Conservation (phyloP, 1,139 yeast species). For the Suzukiozyma palmioleophila region DNA sequence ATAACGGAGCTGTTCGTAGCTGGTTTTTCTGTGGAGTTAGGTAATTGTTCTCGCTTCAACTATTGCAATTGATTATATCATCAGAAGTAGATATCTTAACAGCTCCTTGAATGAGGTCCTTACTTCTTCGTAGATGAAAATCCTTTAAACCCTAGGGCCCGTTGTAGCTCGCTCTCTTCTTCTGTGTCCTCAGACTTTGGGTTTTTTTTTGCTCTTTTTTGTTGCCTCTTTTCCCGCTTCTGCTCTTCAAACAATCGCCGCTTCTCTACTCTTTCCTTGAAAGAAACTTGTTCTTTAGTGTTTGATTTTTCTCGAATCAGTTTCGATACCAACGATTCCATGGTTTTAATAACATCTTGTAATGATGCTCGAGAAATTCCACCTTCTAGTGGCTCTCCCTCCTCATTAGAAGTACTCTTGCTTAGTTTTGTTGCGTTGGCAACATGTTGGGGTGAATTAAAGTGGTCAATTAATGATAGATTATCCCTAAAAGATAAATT, state of each 20-base stretch:
- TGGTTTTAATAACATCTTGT: slow-evolving; percentile 29
- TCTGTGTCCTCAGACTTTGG: slow-evolving; percentile 8
- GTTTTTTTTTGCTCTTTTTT: slow-evolving; percentile 19
- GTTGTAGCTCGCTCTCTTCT: slow-evolving; percentile 26
- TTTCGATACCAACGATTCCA: slow-evolving; percentile 25
- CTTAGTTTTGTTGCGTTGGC: slow-evolving; percentile 18
- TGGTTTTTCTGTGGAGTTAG: no score
- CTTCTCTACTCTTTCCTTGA: slow-evolving; percentile 38
- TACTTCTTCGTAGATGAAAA: slow-evolving; percentile 34
- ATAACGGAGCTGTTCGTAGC: no score
- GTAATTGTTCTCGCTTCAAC: no score
- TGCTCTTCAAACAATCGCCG: slow-evolving; percentile 40
- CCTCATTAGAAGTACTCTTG: neutral
- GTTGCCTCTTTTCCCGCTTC: slow-evolving; percentile 24
- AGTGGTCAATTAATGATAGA: slow-evolving; percentile 75
- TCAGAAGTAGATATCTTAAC: no score
- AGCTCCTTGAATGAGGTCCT: neutral
- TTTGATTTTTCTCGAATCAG: slow-evolving; percentile 15
- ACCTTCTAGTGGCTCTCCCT: slow-evolving; percentile 23
- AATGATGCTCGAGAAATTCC: slow-evolving; percentile 31
- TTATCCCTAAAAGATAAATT: slow-evolving; percentile 78
- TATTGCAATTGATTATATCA: no score
- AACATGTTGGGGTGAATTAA: slow-evolving; percentile 65
- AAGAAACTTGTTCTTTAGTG: slow-evolving; percentile 17
- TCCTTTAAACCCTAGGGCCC: slow-evolving; percentile 58